Evolutionary conservation across 345 rosid genomes (phyloP).

Genomic region (Brassica napus): DNA sequence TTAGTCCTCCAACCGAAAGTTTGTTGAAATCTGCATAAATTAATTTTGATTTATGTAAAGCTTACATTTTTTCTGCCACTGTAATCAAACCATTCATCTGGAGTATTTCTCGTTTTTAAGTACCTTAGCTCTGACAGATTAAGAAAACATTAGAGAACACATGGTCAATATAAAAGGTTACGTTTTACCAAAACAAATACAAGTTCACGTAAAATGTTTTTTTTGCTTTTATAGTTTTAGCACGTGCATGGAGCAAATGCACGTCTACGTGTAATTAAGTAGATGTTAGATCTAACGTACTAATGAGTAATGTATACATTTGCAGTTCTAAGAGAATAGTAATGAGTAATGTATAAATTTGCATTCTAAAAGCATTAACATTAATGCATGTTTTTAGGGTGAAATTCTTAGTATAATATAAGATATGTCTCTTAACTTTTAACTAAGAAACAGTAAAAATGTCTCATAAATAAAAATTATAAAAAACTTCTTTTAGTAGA

Average conservation of each 20-base stretch:
- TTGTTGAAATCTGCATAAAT: constrained; percentile 21
- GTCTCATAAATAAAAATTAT: too few species aligned
- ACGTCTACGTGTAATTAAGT: too few species aligned
- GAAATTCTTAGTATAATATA: too few species aligned
- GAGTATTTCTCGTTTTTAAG: background rate
- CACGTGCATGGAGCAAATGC: too few species aligned
- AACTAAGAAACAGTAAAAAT: too few species aligned
- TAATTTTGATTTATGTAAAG: constrained; percentile 11
- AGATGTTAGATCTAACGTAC: too few species aligned
- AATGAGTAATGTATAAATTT: background rate
- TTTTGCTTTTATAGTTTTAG: too few species aligned
- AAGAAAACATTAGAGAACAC: background rate
- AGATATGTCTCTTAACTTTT: too few species aligned
- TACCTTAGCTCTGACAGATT: constrained; percentile 1
- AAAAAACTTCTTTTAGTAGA: too few species aligned
- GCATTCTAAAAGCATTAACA: background rate
- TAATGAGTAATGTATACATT: background rate
- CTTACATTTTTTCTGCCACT: background rate
- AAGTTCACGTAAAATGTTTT: too few species aligned
- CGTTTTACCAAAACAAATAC: too few species aligned
- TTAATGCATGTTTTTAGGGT: too few species aligned
- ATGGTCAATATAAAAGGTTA: background rate
- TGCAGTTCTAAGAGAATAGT: background rate
- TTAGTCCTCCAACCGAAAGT: constrained; percentile 20
- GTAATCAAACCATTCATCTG: background rate